These are phyloP conservation scores for Fusarium mundagurra DNA, from an alignment of 2,329 filamentous ascomycete species.

Conservation along the genomic window DNA sequence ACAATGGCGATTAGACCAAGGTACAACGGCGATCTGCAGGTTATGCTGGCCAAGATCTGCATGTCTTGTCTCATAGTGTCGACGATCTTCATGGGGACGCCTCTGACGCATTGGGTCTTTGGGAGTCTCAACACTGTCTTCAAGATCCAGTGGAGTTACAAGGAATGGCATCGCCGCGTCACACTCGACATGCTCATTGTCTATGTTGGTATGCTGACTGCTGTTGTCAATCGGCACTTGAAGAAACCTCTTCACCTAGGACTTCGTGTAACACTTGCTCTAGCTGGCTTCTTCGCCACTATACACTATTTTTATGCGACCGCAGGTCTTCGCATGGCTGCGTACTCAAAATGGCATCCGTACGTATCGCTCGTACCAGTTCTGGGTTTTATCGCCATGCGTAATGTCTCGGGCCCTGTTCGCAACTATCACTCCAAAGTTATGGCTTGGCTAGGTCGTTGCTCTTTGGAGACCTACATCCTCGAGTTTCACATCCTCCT, in stretches of 20 bases:
- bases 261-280: slow-evolving; percentile 36
- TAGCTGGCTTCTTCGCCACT: slow-evolving; percentile 42
- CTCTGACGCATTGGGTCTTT: slow-evolving; percentile 28
- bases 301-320: not conserved
- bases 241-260: not conserved
- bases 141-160: slow-evolving; percentile 58
- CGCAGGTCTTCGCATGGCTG: not conserved
- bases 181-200: slow-evolving; percentile 63
- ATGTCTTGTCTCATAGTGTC: slow-evolving; percentile 53
- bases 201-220: slow-evolving; percentile 63
- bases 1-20: slow-evolving; percentile 56
- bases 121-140: slow-evolving; percentile 51
- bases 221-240: slow-evolving; percentile 37
- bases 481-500: slow-evolving; percentile 71
- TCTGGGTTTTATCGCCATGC: slow-evolving; percentile 59
- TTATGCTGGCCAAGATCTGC: slow-evolving; percentile 58
- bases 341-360: slow-evolving; percentile 62
- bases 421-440: slow-evolving; percentile 48
- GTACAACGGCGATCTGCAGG: slow-evolving; percentile 54
- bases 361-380: slow-evolving; percentile 64
- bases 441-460: slow-evolving; percentile 62
- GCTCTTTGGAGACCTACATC: slow-evolving; percentile 67
- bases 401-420: slow-evolving; percentile 51
- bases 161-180: slow-evolving; percentile 58
- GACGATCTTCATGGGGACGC: not conserved